Evolutionary conservation across 495 filamentous ascomycete species (phyloP), one percentile per base, ranked within the genome.

Genomic region (Xylaria flabelliformis): DNA sequence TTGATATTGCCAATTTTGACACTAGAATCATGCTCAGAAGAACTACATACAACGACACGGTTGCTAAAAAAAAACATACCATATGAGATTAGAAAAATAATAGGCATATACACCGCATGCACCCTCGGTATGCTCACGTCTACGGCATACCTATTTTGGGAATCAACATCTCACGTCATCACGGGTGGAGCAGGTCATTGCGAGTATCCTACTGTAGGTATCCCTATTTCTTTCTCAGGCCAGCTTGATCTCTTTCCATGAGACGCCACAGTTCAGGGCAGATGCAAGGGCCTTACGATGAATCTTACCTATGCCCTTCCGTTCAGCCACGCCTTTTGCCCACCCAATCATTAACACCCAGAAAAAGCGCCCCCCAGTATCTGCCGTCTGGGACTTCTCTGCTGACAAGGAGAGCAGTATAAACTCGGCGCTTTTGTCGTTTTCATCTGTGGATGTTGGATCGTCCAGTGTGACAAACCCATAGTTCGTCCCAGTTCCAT

Each of bases 331-430:
- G 6, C 69, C 69, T 7, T 26, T 44, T 6, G 51, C 39, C 69
- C 69, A 71, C 15, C 32, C 62, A 56, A 71, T 66, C 61, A 71
- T 66, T n/a, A 71, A 26, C 39, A 65, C 69, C 69, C 69, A 71
- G 50, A 71, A 71, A 36, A 58, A 66, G 34, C 69, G 69, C 34
- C 69, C 61, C 36, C 50, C 46, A 12, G 8, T 2, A 21, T 64
- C 62, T 10, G 39, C 6, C 10, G 17, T 19, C 42, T 55, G 68
- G 19, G 69, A 56, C 62, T 71, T 66, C 50, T 71, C 50, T 34
- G 61, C 69, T 3, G 69, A 71, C 21, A 56, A 21, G 24, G 69
- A 55, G 32, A 71, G 62, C 6, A 71, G 62, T 36, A 71, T 71
- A n/a, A 71, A 58, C 58, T 71, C 69, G 1, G 62, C 69, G 19